Evolutionary conservation across 1,284 basidiomycete genomes (phyloP).

Genomic region (Fomitopsis betulina): DNA sequence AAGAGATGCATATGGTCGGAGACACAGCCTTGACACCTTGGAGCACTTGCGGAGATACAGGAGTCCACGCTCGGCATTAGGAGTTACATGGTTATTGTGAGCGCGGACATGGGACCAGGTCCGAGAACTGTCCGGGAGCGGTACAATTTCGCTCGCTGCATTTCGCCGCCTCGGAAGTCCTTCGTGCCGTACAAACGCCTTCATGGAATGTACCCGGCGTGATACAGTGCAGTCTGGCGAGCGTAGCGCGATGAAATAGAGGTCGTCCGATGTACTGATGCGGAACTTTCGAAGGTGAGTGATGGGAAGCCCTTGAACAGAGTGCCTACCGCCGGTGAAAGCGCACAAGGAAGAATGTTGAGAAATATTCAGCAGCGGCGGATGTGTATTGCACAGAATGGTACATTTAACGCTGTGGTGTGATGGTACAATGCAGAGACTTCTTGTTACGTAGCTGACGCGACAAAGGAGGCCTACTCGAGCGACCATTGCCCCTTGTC

Average conservation of each 20-base stretch:
- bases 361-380: not conserved
- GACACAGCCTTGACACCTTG: conserved; percentile 3
- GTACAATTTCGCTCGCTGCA: not conserved
- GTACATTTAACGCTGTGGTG: not conserved
- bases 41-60: not conserved
- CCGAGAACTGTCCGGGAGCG: not conserved
- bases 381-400: not conserved
- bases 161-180: not conserved
- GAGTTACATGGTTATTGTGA: not conserved
- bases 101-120: conserved; percentile 3
- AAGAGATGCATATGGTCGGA: conserved; percentile 12
- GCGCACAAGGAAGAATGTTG: not conserved
- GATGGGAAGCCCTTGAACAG: not conserved
- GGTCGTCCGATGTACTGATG: not conserved
- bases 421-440: not conserved
- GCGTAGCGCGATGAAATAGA: not conserved
- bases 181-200: not conserved
- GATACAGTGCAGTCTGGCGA: not conserved
- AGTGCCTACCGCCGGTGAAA: not conserved
- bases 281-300: not conserved
- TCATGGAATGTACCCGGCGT: not conserved
- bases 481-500: conserved; percentile 61
- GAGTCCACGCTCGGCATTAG: not conserved
- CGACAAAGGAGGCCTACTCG: conserved; percentile 36
- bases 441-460: not conserved